Evolutionary conservation across 352 stramenopile genomes (phyloP).

Genomic region (Globisporangium cystogenes): DNA sequence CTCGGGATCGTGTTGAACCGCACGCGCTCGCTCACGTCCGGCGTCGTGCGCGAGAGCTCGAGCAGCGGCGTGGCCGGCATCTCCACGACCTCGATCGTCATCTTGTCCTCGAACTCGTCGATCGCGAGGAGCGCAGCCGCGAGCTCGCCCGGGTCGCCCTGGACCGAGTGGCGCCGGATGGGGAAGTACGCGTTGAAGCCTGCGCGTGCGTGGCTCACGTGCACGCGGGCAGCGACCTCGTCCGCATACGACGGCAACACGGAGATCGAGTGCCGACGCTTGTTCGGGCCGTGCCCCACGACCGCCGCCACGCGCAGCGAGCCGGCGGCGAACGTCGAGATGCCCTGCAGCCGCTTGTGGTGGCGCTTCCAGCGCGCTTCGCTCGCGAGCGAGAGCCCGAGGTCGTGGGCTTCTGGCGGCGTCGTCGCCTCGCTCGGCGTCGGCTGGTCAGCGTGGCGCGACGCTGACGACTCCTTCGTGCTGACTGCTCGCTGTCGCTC

Average conservation of each 20-base stretch:
- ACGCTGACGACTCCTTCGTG: no score
- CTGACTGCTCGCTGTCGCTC: no score
- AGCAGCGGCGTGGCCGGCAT: not conserved
- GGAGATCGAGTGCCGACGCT: slow-evolving; percentile 25
- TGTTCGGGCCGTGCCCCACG: slow-evolving; percentile 2
- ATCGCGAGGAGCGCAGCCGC: slow-evolving; percentile 14
- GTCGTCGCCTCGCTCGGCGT: no score
- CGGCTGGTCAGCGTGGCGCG: no score
- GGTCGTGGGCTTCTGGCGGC: no score
- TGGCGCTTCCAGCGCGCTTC: slow-evolving; percentile 35
- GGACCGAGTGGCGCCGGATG: slow-evolving; percentile 29
- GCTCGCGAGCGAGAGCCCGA: slow-evolving; percentile 16
- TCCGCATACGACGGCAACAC: slow-evolving; percentile 21
- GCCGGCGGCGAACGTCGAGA: slow-evolving; percentile 26
- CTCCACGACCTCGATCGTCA: slow-evolving; percentile 6
- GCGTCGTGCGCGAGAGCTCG: not conserved
- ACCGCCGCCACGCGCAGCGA: slow-evolving; percentile 20
- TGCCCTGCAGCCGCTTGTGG: slow-evolving; percentile 33
- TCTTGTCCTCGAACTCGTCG: slow-evolving; percentile 5
- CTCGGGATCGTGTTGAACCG: not conserved
- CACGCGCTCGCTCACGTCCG: not conserved
- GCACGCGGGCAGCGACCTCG: not conserved
- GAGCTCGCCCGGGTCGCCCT: slow-evolving; percentile 18
- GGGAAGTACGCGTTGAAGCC: slow-evolving; percentile 1
- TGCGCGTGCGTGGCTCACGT: not conserved